These are phyloP conservation scores for Ustilago lituana DNA, from an alignment of 1,284 basidiomycete species.

Conservation along the genomic window DNA sequence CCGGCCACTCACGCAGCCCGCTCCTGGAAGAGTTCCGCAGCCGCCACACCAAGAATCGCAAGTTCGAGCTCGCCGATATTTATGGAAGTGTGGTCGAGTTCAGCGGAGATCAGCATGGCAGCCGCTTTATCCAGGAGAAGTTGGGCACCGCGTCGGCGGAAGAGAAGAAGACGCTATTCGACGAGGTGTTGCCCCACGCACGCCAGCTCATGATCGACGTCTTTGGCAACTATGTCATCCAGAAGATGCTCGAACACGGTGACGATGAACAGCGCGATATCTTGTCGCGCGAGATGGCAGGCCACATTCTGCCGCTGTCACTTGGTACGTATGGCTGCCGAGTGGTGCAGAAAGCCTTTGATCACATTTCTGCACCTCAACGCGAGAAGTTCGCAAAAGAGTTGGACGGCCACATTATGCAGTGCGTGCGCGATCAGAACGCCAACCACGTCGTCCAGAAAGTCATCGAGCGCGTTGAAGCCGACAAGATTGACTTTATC, in stretches of 20 bases:
- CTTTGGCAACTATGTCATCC: slow-evolving; percentile 94
- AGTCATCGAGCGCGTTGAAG: slow-evolving; percentile 69
- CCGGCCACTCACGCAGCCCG: slow-evolving; percentile 27
- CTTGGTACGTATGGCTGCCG: slow-evolving; percentile 93
- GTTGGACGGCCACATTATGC: slow-evolving; percentile 81
- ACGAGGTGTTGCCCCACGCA: slow-evolving; percentile 86
- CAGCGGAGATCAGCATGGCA: slow-evolving; percentile 89
- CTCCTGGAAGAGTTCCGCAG: slow-evolving; percentile 60
- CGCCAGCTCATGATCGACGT: slow-evolving; percentile 89
- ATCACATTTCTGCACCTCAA: slow-evolving; percentile 69
- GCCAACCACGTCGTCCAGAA: slow-evolving; percentile 86
- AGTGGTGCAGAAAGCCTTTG: slow-evolving; percentile 71
- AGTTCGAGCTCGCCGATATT: slow-evolving; percentile 76
- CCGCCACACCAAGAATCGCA: slow-evolving; percentile 45
- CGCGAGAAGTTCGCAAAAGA: slow-evolving; percentile 70
- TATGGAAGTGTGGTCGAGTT: slow-evolving; percentile 89
- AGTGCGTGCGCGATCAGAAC: slow-evolving; percentile 90
- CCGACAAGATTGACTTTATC: slow-evolving; percentile 81
- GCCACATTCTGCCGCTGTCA: slow-evolving; percentile 80
- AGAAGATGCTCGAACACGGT: slow-evolving; percentile 93
- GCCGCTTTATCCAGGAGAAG: slow-evolving; percentile 71
- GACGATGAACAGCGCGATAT: slow-evolving; percentile 74
- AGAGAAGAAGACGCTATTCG: slow-evolving; percentile 74
- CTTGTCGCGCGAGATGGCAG: slow-evolving; percentile 81
- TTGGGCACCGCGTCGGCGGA: slow-evolving; percentile 75